Evolutionary conservation across 2,329 filamentous ascomycete species (phyloP), one percentile per base, ranked within the genome.

Genomic region (Leptoxyphium fumago): DNA sequence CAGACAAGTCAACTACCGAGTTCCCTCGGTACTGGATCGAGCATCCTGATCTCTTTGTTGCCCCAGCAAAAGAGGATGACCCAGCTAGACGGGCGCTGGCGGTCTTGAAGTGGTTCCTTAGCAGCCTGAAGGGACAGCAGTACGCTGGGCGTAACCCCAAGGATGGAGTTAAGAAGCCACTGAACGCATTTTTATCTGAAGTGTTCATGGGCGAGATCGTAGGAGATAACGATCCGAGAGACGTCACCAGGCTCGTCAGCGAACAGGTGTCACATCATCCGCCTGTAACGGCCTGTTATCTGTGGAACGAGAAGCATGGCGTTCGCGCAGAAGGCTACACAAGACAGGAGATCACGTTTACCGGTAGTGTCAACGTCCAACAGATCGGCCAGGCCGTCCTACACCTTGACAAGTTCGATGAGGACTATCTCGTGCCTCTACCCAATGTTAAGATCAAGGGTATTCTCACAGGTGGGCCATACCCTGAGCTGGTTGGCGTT

Each of bases 161-260:
- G 18, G 61, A 67, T 11, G 67, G 66, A 3, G 61, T 68, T 1
- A 72, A 70, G 57, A 74, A 73, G 49, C 69, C 70, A 0, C 52
- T 73, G 40, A 72, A 72, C 47, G 66, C 69, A 1, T 71, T 72
- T 43, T 56, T 72, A 1, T 68, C 69, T 0, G 68, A 72, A 44
- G 43, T 71, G 1, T 72, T 71, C 48, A 45, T 70, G 2, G 67
- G 63, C 14, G 54, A 56, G 10, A 52, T 59, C 57, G 58, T 57
- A 9, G 46, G 47, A n/a, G 58, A 61, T 34, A 52, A 59, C 18
- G 63, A 64, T 15, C 59, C 63, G 43, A 52, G 59, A 17, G 63
- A 64, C 14, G 59, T 63, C 43, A 68, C 64, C 2, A 59, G 54
- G 32, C 49, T 69, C 8, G 57, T 69, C 1, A 59, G 61, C 11